Conservation (phyloP, 2,329 filamentous ascomycete species). For the Diaporthe amygdali region DNA sequence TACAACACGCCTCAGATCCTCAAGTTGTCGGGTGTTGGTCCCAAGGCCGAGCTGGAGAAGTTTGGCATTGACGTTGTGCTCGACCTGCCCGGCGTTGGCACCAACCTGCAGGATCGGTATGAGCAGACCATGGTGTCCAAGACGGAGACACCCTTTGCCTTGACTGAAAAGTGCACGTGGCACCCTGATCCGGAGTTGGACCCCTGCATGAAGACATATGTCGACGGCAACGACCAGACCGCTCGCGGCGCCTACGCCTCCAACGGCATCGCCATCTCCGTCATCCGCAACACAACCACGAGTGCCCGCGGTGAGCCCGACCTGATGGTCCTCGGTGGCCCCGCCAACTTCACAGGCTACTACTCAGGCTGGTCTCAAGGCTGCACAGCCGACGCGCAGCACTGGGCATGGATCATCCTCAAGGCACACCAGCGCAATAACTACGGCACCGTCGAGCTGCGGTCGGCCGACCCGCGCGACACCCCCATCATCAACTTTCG, state of each 20-base stretch:
- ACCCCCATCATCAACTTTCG: conserved; percentile 51
- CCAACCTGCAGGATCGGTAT: conserved; percentile 28
- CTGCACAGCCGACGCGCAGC: conserved; percentile 14
- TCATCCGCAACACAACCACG: conserved; percentile 30
- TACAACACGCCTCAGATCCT: conserved; percentile 19
- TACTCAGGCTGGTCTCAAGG: conserved; percentile 28
- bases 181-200: conserved; percentile 24
- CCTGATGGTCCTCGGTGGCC: conserved; percentile 46
- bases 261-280: conserved; percentile 23
- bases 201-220: conserved; percentile 29
- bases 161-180: conserved; percentile 28
- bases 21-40: conserved; percentile 13
- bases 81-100: conserved; percentile 29
- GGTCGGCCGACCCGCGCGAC: conserved; percentile 28
- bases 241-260: conserved; percentile 33
- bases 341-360: conserved; percentile 25
- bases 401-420: conserved; percentile 29
- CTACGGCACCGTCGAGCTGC: conserved; percentile 28
- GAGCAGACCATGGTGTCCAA: conserved; percentile 30
- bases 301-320: conserved; percentile 47
- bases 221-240: conserved; percentile 27
- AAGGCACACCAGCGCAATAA: conserved; percentile 33
- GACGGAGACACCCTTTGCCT: conserved; percentile 8
- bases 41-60: conserved; percentile 14
- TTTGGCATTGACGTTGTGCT: conserved; percentile 23